A percentile compares a stretch with the other conserved stretches of the same genome.
These are phyloP conservation scores for Penicillium sp. DNA, from an alignment of 2,329 filamentous ascomycete genomes.

Conservation along the genomic window DNA sequence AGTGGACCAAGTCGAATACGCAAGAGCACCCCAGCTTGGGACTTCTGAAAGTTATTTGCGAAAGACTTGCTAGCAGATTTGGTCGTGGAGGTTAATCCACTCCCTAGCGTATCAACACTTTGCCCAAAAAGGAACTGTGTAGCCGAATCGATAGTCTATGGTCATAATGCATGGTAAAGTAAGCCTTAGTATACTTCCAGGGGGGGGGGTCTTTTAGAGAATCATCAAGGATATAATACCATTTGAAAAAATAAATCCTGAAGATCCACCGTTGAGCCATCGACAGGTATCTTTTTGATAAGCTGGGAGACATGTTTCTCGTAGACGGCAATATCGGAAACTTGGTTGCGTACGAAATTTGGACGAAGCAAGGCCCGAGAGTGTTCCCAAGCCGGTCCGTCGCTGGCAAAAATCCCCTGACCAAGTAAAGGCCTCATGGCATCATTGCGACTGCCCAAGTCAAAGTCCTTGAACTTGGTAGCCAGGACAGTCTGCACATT, in stretches of 20 bases:
- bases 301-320: slow-evolving; percentile 27
- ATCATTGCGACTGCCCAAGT: slow-evolving; percentile 49
- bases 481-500: slow-evolving; percentile 61
- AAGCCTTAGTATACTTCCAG: not conserved
- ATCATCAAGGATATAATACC: not conserved
- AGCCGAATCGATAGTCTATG: slow-evolving; percentile 70
- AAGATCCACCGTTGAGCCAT: slow-evolving; percentile 28
- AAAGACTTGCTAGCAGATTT: slow-evolving; percentile 27
- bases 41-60: slow-evolving; percentile 30
- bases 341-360: slow-evolving; percentile 28
- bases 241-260: slow-evolving; percentile 25
- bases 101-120: slow-evolving; percentile 52
- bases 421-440: slow-evolving; percentile 53
- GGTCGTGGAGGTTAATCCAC: slow-evolving; percentile 31
- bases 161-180: too few species aligned
- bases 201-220: not conserved
- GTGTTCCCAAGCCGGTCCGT: slow-evolving; percentile 55
- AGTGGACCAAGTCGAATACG: slow-evolving; percentile 17
- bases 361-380: slow-evolving; percentile 56
- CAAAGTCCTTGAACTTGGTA: slow-evolving; percentile 58
- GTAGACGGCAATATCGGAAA: slow-evolving; percentile 27
- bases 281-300: slow-evolving; percentile 22
- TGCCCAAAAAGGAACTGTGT: slow-evolving; percentile 80
- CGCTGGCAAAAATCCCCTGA: slow-evolving; percentile 58
- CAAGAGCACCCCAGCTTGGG: slow-evolving; percentile 22